Base-by-base conservation (phyloP, 331 rosid species). In the Telfairia occidentalis region DNA sequence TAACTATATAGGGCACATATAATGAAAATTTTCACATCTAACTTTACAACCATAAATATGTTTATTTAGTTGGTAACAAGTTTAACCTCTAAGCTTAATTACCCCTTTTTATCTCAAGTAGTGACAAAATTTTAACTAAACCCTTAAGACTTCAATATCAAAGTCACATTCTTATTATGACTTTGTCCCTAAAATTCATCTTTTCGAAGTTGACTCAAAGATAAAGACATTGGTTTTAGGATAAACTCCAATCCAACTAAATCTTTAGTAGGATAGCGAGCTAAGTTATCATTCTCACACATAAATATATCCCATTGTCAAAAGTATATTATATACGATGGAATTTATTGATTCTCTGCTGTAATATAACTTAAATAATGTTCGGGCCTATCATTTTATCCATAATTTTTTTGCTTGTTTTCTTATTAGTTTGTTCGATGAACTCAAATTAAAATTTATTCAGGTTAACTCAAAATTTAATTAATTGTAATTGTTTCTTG, bases 141-240 rank as follows among this genome's bases (percentile, higher is more conserved):
- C 50, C 72, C 72, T 37, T 4, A 21, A 21, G 72, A 69, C 37
- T 70, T 70, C 26, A 46, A 46, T 70, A 15, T 70, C 58, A 70
- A 69, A 23, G 74, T 70, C 42, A 45, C 57, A 16, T 43, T 70
- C 75, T 24, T 69, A 26, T 28, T 46, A 70, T 70, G 58, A 70
- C 75, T 26, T 45, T 70, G 34, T 26, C 58, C 58, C 58, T 1
- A 28, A 26, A 26, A 70, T 13, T 43, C 8, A 26, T 45, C 26
- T 26, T 26, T 48, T 28, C 75, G 28, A 13, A 70, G 75, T 70
- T 70, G 75, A 69, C 74, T 67, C 35, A 28, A 12, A 42, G 74
- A 69, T 0, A 69, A 26, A 42, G 74, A 70, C 42, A 70, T 70
- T 70, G 28, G 24, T 13, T 9, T 70, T 70, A 26, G 58, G 58